phyloP scores from a whole-genome alignment of 148 eudicot genomes.

The Dysphania ambrosioides region DNA sequence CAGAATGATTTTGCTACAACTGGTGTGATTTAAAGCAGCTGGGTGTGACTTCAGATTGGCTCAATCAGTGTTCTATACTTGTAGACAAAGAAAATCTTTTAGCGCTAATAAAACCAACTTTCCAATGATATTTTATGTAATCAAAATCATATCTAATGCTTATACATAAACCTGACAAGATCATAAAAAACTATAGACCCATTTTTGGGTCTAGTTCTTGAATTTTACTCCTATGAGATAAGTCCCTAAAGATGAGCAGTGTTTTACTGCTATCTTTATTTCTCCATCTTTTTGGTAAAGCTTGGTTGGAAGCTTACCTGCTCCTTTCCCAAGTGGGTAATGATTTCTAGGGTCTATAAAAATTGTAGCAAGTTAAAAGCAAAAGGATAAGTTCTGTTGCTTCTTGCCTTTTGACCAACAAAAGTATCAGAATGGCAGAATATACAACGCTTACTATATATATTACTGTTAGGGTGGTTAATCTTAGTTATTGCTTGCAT shows the following conservation, averaged over 20 bases:
- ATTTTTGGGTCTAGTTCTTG: background rate
- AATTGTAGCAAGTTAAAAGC: constrained; percentile 9
- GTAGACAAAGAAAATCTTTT: too few relatives aligned
- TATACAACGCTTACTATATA: too few relatives aligned
- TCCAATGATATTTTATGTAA: too few relatives aligned
- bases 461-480: background rate
- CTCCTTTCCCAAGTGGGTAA: constrained; percentile 21
- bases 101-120: too few relatives aligned
- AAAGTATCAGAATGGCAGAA: constrained; percentile 3
- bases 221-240: background rate
- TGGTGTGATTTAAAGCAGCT: too few relatives aligned
- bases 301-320: constrained; percentile 19
- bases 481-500: background rate
- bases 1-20: background rate
- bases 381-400: constrained; percentile 12
- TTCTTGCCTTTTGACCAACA: constrained; percentile 28
- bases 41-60: too few relatives aligned
- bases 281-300: background rate
- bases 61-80: too few relatives aligned
- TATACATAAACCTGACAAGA: too few relatives aligned
- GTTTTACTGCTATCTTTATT: background rate
- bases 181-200: too few relatives aligned
- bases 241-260: constrained; percentile 6
- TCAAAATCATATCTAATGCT: too few relatives aligned
- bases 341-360: constrained; percentile 18